Percentiles rank a stretch among this genome's conserved stretches.
Evolutionary conservation across 108 stramenopile genomes (phyloP).

Genomic region (Aurantiochytrium sp.): DNA sequence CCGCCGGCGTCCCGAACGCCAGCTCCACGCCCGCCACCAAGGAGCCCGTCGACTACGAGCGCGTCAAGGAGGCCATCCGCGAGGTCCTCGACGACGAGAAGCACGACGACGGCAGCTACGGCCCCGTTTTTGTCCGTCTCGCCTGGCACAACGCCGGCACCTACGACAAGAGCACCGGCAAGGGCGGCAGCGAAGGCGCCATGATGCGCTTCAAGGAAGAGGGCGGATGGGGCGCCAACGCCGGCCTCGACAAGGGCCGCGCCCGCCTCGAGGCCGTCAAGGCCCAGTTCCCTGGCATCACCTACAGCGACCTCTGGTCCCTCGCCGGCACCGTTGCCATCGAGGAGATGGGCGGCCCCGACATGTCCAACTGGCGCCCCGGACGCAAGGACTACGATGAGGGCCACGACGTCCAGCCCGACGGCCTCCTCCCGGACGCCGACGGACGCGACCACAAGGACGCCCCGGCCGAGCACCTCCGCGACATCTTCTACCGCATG

Average conservation of each 20-base stretch:
- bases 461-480: slow-evolving; percentile 66
- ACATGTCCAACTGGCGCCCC: slow-evolving; percentile 61
- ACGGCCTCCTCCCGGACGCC: slow-evolving; percentile 58
- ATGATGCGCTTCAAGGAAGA: slow-evolving; percentile 89
- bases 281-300: slow-evolving; percentile 55
- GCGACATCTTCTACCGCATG: slow-evolving; percentile 89
- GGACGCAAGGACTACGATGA: slow-evolving; percentile 69
- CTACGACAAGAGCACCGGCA: slow-evolving; percentile 60
- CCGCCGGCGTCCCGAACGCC: background rate
- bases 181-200: slow-evolving; percentile 84
- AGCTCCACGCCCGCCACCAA: background rate
- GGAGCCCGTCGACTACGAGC: background rate
- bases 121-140: slow-evolving; percentile 82
- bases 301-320: slow-evolving; percentile 57
- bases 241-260: slow-evolving; percentile 33
- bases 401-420: slow-evolving; percentile 52
- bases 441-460: slow-evolving; percentile 69
- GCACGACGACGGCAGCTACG: slow-evolving; percentile 56
- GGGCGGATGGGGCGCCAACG: slow-evolving; percentile 40
- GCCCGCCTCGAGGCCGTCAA: slow-evolving; percentile 51
- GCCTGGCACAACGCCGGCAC: slow-evolving; percentile 95
- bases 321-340: slow-evolving; percentile 61
- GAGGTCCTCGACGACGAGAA: slow-evolving; percentile 50
- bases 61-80: slow-evolving; percentile 46
- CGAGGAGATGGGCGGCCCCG: slow-evolving; percentile 63